Evolutionary conservation across 202 grass and related monocot species (phyloP).

Genomic region (Tripidium arundinaceum): DNA sequence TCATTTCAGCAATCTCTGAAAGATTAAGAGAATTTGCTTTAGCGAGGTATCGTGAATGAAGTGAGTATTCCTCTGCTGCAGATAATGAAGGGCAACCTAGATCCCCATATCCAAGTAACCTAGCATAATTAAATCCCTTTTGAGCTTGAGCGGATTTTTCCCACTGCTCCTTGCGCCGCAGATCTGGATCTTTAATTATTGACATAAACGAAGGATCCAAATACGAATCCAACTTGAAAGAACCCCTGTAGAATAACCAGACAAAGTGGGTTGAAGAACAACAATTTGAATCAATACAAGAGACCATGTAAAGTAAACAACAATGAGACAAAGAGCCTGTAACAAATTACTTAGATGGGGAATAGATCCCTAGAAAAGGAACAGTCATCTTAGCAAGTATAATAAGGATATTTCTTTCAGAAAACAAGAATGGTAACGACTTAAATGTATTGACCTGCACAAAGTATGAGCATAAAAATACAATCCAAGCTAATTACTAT

Average conservation of each 20-base stretch:
- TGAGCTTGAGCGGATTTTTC: conserved; percentile 71
- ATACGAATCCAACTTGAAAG: conserved; percentile 83
- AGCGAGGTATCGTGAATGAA: conserved; percentile 92
- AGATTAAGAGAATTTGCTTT: conserved; percentile 99
- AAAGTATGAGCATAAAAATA: background rate
- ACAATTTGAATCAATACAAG: conserved; percentile 12
- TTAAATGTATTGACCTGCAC: background rate
- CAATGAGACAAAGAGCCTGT: background rate
- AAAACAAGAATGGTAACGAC: background rate
- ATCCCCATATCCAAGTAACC: conserved; percentile 90
- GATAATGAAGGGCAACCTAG: conserved; percentile 77
- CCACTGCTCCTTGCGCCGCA: conserved; percentile 70
- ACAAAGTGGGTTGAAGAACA: conserved; percentile 3
- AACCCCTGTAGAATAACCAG: conserved; percentile 48
- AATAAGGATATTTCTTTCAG: background rate
- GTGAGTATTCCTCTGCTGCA: conserved; percentile 94
- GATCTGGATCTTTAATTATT: conserved; percentile 93
- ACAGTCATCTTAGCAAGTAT: background rate
- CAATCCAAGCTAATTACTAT: conserved; percentile 9
- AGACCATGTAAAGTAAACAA: background rate
- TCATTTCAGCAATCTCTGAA: conserved; percentile 98
- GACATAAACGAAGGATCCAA: conserved; percentile 95
- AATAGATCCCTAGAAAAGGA: background rate
- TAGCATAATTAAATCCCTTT: conserved; percentile 91
- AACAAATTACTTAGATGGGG: background rate